phyloP scores from a whole-genome alignment of 2,329 filamentous ascomycete genomes.

The Diaporthe helianthi region DNA sequence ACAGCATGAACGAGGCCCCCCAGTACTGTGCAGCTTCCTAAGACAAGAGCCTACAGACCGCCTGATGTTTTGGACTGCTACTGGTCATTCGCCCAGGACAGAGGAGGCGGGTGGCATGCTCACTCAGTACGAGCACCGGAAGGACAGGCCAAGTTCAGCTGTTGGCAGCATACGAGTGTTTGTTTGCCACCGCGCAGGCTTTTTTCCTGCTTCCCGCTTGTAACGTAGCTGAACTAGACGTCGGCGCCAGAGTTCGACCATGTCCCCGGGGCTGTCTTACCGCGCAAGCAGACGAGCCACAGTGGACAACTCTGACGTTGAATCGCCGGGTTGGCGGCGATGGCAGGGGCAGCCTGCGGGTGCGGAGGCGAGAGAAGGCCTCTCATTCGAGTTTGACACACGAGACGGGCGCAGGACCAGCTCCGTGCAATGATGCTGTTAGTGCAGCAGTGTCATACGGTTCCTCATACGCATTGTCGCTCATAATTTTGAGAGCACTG shows the following conservation, averaged over 20 bases:
- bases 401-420: slow-evolving; percentile 25
- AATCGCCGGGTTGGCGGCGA: slow-evolving; percentile 7
- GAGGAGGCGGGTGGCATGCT: slow-evolving; percentile 17
- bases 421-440: slow-evolving; percentile 34
- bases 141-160: slow-evolving; percentile 25
- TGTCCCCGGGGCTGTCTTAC: not conserved
- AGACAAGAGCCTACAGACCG: slow-evolving; percentile 24
- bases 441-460: slow-evolving; percentile 31
- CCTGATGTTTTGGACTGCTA: slow-evolving; percentile 6
- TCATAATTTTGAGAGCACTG: slow-evolving; percentile 36
- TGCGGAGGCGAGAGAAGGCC: slow-evolving; percentile 26
- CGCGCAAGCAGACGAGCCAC: slow-evolving; percentile 16
- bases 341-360: slow-evolving; percentile 12
- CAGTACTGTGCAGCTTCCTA: slow-evolving; percentile 20
- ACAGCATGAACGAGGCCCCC: slow-evolving; percentile 23
- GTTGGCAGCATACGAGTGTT: slow-evolving; percentile 27
- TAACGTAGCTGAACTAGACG: slow-evolving; percentile 4
- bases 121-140: slow-evolving; percentile 15
- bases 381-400: slow-evolving; percentile 31
- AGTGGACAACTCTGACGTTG: slow-evolving; percentile 16
- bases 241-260: not conserved
- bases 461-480: slow-evolving; percentile 33
- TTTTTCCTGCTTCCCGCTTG: not conserved
- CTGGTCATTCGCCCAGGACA: slow-evolving; percentile 24
- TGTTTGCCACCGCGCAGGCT: slow-evolving; percentile 31